phyloP scores from a whole-genome alignment of 2,329 filamentous ascomycete genomes.

The Madurella mycetomatis region DNA sequence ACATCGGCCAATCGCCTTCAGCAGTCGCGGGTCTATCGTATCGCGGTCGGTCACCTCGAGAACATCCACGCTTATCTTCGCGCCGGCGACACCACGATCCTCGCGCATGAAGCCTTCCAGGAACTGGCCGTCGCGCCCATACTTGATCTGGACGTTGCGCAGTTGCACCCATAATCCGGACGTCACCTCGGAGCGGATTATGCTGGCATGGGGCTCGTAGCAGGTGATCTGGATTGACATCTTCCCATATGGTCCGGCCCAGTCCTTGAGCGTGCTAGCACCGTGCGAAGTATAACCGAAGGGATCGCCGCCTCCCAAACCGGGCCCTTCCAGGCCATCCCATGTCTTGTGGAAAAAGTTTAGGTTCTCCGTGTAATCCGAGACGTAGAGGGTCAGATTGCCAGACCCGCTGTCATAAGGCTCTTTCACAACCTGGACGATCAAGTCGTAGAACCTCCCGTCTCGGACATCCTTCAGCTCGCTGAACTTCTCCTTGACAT shows the following conservation, averaged over 20 bases:
- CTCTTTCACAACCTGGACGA: constrained; percentile 63
- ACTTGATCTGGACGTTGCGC: constrained; percentile 68
- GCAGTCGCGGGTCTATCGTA: constrained; percentile 44
- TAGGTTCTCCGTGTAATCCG: constrained; percentile 75
- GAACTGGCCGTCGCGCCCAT: constrained; percentile 44
- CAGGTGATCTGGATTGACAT: constrained; percentile 66
- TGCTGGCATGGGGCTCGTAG: constrained; percentile 62
- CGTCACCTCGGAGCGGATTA: constrained; percentile 51
- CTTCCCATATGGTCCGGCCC: constrained; percentile 71
- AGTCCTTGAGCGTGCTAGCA: constrained; percentile 34
- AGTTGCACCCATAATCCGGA: constrained; percentile 61
- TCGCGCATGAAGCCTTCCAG: constrained; percentile 70
- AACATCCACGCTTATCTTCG: constrained; percentile 55
- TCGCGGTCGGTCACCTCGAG: constrained; percentile 42
- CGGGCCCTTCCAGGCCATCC: constrained; percentile 29
- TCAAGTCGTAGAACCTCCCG: constrained; percentile 60
- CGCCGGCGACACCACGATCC: constrained; percentile 41
- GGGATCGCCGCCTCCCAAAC: constrained; percentile 28
- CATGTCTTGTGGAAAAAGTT: constrained; percentile 52
- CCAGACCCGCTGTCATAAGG: constrained; percentile 40
- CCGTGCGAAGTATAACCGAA: constrained; percentile 47
- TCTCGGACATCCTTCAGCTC: constrained; percentile 60
- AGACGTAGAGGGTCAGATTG: constrained; percentile 63
- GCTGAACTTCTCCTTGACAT: constrained; percentile 53
- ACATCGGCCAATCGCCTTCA: constrained; percentile 59